Conservation (phyloP, 2,329 filamentous ascomycete species). For the Pseudogymnoascus sp. region DNA sequence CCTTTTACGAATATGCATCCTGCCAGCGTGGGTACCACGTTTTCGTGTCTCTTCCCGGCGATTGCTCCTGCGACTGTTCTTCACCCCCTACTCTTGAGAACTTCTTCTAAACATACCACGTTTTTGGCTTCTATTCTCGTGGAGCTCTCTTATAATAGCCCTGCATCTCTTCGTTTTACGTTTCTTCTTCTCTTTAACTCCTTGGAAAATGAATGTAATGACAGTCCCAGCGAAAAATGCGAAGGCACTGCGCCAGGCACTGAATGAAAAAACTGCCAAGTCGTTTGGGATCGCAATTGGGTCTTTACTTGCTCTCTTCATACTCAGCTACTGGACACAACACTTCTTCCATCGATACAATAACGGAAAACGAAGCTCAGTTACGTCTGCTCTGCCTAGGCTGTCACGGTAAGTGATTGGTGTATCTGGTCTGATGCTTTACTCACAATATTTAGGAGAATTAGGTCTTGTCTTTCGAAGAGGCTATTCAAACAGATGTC, state of each 20-base stretch:
- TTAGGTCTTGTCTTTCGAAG: slow-evolving; percentile 24
- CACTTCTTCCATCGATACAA: neutral
- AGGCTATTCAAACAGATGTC: slow-evolving; percentile 34
- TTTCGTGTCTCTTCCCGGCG: neutral
- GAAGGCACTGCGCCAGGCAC: neutral
- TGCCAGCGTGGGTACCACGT: neutral
- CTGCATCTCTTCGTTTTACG: neutral
- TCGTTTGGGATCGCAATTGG: slow-evolving; percentile 17
- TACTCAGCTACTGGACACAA: slow-evolving; percentile 15
- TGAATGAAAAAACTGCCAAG: slow-evolving; percentile 6
- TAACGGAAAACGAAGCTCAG: neutral
- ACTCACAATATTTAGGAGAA: slow-evolving; percentile 9
- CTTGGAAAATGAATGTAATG: neutral
- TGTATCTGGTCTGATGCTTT: slow-evolving; percentile 9
- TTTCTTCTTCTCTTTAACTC: neutral
- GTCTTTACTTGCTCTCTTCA: slow-evolving; percentile 15
- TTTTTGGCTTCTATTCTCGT: neutral
- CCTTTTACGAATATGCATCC: neutral
- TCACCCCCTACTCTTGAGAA: neutral
- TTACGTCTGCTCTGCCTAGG: neutral
- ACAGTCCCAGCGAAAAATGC: neutral
- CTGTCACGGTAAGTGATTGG: slow-evolving; percentile 7
- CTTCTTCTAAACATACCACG: neutral
- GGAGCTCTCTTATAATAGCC: neutral
- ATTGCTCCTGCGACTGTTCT: neutral